These are phyloP conservation scores for Drechmeria coniospora DNA, from an alignment of 2,329 filamentous ascomycete species.

Conservation along the genomic window DNA sequence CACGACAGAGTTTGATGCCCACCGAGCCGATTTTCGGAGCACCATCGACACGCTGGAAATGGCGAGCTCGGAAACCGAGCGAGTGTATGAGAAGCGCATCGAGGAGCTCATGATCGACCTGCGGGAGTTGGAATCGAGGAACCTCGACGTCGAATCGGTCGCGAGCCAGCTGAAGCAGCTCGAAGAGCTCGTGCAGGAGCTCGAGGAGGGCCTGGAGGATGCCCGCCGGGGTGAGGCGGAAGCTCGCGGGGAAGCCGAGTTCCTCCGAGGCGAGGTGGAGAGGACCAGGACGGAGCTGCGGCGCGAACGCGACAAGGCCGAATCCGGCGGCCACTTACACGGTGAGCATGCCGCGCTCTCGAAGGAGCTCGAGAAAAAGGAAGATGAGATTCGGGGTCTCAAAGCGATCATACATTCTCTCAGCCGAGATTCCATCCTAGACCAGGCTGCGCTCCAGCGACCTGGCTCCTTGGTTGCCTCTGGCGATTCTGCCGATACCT, in stretches of 20 bases:
- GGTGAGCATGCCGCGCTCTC: conserved; percentile 32
- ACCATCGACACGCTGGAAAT: conserved; percentile 94
- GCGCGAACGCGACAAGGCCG: conserved; percentile 70
- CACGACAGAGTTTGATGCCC: conserved; percentile 85
- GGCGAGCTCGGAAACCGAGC: conserved; percentile 86
- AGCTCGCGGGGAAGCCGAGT: conserved; percentile 89
- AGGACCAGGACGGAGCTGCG: conserved; percentile 75
- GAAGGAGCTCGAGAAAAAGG: conserved; percentile 80
- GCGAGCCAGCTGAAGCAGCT: conserved; percentile 86
- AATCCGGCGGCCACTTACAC: conserved; percentile 18
- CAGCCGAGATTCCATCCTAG: conserved; percentile 55
- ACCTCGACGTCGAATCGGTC: conserved; percentile 81
- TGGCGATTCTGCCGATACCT: conserved; percentile 14
- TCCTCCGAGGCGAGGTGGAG: conserved; percentile 86
- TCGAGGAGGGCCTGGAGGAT: conserved; percentile 93
- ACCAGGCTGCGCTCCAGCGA: conserved; percentile 17
- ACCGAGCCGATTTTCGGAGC: conserved; percentile 88
- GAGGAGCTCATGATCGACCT: conserved; percentile 74
- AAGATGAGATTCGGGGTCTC: conserved; percentile 91
- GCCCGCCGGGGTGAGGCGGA: conserved; percentile 88
- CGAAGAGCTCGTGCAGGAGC: conserved; percentile 88
- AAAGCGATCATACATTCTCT: conserved; percentile 97
- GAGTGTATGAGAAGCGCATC: conserved; percentile 89
- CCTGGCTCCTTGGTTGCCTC: conserved; percentile 17
- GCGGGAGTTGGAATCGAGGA: conserved; percentile 64